These are phyloP conservation scores for Monosporascus sp. DNA, from an alignment of 2,329 filamentous ascomycete species.

Conservation along the genomic window DNA sequence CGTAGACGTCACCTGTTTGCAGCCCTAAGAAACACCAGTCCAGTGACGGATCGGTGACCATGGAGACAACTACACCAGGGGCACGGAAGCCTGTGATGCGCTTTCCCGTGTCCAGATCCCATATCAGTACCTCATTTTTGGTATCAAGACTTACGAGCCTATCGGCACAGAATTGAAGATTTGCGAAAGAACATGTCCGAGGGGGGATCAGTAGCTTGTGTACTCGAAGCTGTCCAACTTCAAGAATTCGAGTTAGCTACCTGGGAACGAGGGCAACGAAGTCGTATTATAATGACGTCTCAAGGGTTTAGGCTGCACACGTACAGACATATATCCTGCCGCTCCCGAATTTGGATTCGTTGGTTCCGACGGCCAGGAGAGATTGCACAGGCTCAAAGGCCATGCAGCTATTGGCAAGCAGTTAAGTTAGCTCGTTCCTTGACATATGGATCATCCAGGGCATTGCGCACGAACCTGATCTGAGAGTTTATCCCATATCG, in stretches of 20 bases:
- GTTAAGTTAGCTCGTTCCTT: slow-evolving; percentile 3
- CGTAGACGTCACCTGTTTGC: slow-evolving; percentile 77
- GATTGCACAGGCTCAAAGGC: slow-evolving; percentile 94
- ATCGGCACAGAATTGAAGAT: slow-evolving; percentile 79
- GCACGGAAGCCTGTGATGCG: slow-evolving; percentile 67
- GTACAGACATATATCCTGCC: slow-evolving; percentile 76
- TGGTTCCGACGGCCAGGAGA: slow-evolving; percentile 85
- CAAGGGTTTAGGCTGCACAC: slow-evolving; percentile 21
- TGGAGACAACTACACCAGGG: slow-evolving; percentile 67
- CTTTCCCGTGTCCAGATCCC: slow-evolving; percentile 68
- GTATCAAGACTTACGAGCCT: slow-evolving; percentile 80
- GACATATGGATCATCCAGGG: background rate
- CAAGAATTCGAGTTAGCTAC: background rate
- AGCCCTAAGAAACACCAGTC: slow-evolving; percentile 90
- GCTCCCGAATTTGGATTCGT: slow-evolving; percentile 76
- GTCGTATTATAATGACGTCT: background rate
- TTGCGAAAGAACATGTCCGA: slow-evolving; percentile 68
- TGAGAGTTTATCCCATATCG: slow-evolving; percentile 79
- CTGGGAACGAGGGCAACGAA: no score
- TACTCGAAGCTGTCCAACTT: slow-evolving; percentile 71
- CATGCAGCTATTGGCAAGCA: slow-evolving; percentile 62
- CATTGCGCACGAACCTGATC: slow-evolving; percentile 47
- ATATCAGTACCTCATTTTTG: slow-evolving; percentile 80
- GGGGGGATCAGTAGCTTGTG: slow-evolving; percentile 68
- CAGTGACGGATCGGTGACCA: slow-evolving; percentile 82